Evolutionary conservation across 2,329 filamentous ascomycete species (phyloP).

Genomic region (Colletotrichum sp.): DNA sequence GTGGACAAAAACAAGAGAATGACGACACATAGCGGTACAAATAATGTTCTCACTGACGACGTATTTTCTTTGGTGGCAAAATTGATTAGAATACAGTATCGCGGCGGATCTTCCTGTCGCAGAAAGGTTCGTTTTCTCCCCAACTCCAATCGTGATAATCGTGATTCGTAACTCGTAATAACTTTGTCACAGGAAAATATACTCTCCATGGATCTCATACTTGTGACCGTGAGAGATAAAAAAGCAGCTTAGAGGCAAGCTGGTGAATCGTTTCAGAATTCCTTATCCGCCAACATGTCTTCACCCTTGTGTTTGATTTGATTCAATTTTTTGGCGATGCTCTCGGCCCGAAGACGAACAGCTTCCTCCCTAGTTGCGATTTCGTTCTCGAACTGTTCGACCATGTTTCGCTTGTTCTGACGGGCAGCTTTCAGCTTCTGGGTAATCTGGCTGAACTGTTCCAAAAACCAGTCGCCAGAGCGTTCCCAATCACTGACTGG

Average conservation of each 20-base stretch:
- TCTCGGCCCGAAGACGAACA: constrained; percentile 56
- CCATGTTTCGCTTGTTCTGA: constrained; percentile 52
- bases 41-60: background rate
- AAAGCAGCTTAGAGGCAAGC: background rate
- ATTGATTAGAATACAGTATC: background rate
- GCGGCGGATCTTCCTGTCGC: background rate
- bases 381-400: constrained; percentile 59
- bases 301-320: constrained; percentile 63
- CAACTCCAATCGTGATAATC: background rate
- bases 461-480: constrained; percentile 65
- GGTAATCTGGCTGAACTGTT: constrained; percentile 57
- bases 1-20: constrained; percentile 67
- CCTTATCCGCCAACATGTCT: constrained; percentile 57
- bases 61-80: background rate
- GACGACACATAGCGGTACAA: constrained; percentile 55
- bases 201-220: background rate
- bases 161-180: constrained; percentile 16
- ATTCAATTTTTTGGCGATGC: constrained; percentile 59
- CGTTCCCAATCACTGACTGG: constrained; percentile 63
- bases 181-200: constrained; percentile 7
- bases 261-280: constrained; percentile 25
- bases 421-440: constrained; percentile 52
- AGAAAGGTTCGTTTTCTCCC: background rate
- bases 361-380: constrained; percentile 59
- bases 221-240: background rate